These are phyloP conservation scores for Clonostachys chloroleuca DNA, from an alignment of 2,329 filamentous ascomycete species.

Conservation along the genomic window DNA sequence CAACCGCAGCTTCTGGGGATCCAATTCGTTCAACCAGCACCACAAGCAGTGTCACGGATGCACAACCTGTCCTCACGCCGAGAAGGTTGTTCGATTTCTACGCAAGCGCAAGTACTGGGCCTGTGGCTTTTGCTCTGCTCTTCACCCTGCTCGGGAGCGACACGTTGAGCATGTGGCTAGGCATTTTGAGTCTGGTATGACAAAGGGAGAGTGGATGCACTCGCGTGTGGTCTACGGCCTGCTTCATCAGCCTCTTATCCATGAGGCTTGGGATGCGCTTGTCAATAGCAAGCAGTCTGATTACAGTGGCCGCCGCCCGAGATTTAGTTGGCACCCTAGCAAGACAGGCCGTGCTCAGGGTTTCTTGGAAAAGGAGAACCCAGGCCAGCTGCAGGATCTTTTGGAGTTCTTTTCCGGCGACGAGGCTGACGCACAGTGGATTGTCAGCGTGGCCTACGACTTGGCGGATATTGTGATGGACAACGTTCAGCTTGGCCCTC, in stretches of 20 bases:
- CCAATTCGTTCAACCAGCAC: conserved; percentile 65
- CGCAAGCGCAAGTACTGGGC: conserved; percentile 64
- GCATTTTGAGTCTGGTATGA: conserved; percentile 62
- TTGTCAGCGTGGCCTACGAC: conserved; percentile 55
- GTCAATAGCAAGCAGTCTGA: conserved; percentile 50
- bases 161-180: conserved; percentile 64
- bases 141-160: conserved; percentile 59
- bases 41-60: conserved; percentile 62
- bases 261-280: conserved; percentile 56
- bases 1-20: conserved; percentile 64
- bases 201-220: conserved; percentile 64
- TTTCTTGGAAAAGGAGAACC: conserved; percentile 57
- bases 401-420: conserved; percentile 61
- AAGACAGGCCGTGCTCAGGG: conserved; percentile 52
- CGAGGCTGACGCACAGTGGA: conserved; percentile 49
- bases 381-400: conserved; percentile 59
- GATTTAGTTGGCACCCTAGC: conserved; percentile 57
- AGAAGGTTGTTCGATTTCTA: conserved; percentile 58
- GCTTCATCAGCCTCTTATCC: conserved; percentile 60
- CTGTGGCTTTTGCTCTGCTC: conserved; percentile 62
- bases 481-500: conserved; percentile 20
- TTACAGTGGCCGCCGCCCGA: conserved; percentile 47
- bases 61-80: conserved; percentile 61
- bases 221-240: conserved; percentile 64
- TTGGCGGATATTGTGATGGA: conserved; percentile 42